phyloP scores from a whole-genome alignment of 2,329 filamentous ascomycete genomes.

The Aspergillus vadensis region DNA sequence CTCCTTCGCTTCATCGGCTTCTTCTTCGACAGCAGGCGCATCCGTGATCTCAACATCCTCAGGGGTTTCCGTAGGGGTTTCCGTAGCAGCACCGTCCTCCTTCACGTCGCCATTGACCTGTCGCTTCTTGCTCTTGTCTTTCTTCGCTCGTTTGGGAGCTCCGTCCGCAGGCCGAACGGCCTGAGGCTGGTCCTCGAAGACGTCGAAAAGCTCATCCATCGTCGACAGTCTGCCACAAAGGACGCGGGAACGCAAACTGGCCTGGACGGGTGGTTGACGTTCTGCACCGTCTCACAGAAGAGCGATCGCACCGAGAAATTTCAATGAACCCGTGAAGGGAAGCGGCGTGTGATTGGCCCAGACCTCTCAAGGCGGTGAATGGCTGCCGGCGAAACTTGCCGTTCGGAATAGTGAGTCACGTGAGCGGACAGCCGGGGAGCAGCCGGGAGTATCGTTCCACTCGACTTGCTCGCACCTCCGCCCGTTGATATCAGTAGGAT shows the following conservation, averaged over 20 bases:
- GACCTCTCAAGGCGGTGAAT: constrained; percentile 1
- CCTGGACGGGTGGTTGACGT: constrained; percentile 19
- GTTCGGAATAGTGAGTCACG: constrained; percentile 9
- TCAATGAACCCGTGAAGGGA: constrained; percentile 32
- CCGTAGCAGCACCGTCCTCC: constrained; percentile 36
- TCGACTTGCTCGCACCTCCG: constrained; percentile 24
- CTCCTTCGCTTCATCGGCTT: constrained; percentile 19
- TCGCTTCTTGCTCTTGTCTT: constrained; percentile 77
- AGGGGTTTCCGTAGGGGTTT: constrained; percentile 40
- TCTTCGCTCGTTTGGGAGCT: constrained; percentile 45
- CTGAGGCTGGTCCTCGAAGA: constrained; percentile 70
- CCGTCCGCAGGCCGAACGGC: constrained; percentile 40
- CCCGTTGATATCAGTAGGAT: constrained; percentile 16
- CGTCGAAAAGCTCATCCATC: constrained; percentile 81
- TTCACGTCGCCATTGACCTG: constrained; percentile 81
- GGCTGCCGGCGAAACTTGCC: constrained; percentile 26
- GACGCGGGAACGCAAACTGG: constrained; percentile 16
- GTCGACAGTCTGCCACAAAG: constrained; percentile 24
- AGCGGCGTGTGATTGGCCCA: constrained; percentile 27
- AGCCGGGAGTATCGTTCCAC: constrained; percentile 23
- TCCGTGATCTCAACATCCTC: constrained; percentile 25
- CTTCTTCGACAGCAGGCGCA: constrained; percentile 20
- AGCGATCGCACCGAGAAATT: constrained; percentile 33
- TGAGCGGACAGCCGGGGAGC: constrained; percentile 15
- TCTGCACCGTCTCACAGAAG: constrained; percentile 20